Evolutionary conservation across 257 asterid genomes (phyloP).

Genomic region (Lycium barbarum): DNA sequence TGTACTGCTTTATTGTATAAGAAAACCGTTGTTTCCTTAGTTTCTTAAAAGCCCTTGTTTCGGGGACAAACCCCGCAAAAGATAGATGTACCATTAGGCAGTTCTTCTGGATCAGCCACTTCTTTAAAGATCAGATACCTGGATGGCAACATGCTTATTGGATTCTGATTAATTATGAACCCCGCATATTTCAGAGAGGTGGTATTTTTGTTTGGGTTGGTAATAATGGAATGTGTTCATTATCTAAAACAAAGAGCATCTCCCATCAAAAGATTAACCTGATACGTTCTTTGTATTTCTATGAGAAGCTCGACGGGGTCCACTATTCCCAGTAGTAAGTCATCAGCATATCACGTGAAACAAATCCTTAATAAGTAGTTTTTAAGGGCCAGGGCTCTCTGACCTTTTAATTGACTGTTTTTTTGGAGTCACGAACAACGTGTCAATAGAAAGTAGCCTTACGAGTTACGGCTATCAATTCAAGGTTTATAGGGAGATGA

Average conservation of each 20-base stretch:
- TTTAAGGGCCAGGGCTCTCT: not conserved
- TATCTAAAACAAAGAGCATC: not conserved
- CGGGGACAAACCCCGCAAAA: not conserved
- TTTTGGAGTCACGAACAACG: not conserved
- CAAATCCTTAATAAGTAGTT: not conserved
- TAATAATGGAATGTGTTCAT: not conserved
- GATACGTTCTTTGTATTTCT: not conserved
- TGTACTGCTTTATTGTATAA: not conserved
- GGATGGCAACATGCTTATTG: not conserved
- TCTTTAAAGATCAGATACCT: not conserved
- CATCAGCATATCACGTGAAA: not conserved
- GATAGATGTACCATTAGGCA: not conserved
- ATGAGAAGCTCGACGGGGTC: too few species aligned
- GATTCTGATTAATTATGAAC: not conserved
- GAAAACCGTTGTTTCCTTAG: not conserved
- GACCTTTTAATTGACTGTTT: not conserved
- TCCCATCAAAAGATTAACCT: not conserved
- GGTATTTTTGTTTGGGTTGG: not conserved
- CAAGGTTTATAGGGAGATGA: not conserved
- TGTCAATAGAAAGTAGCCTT: not conserved
- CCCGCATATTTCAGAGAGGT: not conserved
- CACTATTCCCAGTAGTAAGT: too few species aligned
- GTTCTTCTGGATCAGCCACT: slow-evolving; percentile 15
- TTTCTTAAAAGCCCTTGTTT: not conserved
- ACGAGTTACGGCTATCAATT: not conserved